A percentile compares a stretch with the other conserved stretches of the same genome.
phyloP scores from a whole-genome alignment of 257 asterid species.

The Mitragyna speciosa region DNA sequence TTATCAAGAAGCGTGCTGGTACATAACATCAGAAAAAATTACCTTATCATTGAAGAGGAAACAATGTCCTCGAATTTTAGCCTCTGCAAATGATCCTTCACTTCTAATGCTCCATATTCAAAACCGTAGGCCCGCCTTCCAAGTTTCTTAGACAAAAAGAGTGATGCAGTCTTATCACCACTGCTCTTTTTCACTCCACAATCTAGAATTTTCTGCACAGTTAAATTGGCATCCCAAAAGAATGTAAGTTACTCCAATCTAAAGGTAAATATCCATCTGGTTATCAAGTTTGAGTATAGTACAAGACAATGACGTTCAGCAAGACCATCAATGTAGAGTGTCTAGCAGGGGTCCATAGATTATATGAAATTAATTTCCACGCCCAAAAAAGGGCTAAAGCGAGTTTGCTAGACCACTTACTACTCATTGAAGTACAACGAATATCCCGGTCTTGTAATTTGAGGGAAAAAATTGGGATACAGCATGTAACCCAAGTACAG shows the following conservation, averaged over 20 bases:
- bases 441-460: not conserved
- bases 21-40: constrained; percentile 11
- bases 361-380: not conserved
- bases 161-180: constrained; percentile 68
- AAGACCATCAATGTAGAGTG: not conserved
- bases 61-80: constrained; percentile 60
- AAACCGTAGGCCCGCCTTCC: constrained; percentile 58
- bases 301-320: not conserved
- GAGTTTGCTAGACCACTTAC: not conserved
- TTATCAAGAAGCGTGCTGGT: not conserved
- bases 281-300: not conserved
- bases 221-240: constrained; percentile 21
- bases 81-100: constrained; percentile 73
- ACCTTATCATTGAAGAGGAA: constrained; percentile 71
- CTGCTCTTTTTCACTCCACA: constrained; percentile 71
- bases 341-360: not conserved
- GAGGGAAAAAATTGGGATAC: not conserved
- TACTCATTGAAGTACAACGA: not conserved
- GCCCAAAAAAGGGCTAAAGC: not conserved
- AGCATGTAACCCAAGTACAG: not conserved
- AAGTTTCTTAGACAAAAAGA: constrained; percentile 67
- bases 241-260: constrained; percentile 15
- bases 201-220: constrained; percentile 70
- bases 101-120: constrained; percentile 87
- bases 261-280: not conserved